These are phyloP conservation scores for Amanita phalloides DNA, from an alignment of 768 basidiomycete genomes.

Conservation along the genomic window DNA sequence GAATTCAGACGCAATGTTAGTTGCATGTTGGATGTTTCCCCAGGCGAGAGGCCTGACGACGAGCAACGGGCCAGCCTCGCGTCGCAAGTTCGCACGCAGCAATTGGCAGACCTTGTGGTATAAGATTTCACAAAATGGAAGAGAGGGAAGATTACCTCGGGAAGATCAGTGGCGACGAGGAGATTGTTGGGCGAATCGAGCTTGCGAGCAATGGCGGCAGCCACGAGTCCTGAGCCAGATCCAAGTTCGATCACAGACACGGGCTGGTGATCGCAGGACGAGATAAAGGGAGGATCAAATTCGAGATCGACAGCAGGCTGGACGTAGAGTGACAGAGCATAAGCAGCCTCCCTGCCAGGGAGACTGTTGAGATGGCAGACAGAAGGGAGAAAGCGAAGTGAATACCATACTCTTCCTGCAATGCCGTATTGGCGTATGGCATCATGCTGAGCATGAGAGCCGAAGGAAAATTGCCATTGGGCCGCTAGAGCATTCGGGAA, in stretches of 20 bases:
- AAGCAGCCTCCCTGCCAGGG: constrained; percentile 79
- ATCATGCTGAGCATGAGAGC: constrained; percentile 30
- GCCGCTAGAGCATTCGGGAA: constrained; percentile 7
- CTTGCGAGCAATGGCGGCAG: constrained; percentile 23
- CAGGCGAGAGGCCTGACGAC: constrained; percentile 56
- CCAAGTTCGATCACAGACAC: constrained; percentile 62
- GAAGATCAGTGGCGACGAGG: constrained; percentile 63
- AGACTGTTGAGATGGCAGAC: neutral
- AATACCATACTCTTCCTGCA: constrained; percentile 54
- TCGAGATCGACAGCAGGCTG: constrained; percentile 20
- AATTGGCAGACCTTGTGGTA: constrained; percentile 33
- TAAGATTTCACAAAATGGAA: neutral
- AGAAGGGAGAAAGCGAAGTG: constrained; percentile 3
- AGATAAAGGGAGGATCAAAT: constrained; percentile 47
- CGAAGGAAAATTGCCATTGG: constrained; percentile 13
- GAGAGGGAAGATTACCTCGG: constrained; percentile 38
- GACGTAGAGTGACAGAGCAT: constrained; percentile 48
- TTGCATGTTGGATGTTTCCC: constrained; percentile 44
- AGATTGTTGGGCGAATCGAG: constrained; percentile 31
- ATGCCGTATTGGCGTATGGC: constrained; percentile 41
- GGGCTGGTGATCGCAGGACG: constrained; percentile 9
- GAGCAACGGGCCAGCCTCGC: constrained; percentile 12
- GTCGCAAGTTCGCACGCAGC: constrained; percentile 27
- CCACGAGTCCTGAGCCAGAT: constrained; percentile 64
- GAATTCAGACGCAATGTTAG: constrained; percentile 28